Conservation (phyloP, 176 grass and related monocot genomes). For the Bolboschoenus planiculmis region DNA sequence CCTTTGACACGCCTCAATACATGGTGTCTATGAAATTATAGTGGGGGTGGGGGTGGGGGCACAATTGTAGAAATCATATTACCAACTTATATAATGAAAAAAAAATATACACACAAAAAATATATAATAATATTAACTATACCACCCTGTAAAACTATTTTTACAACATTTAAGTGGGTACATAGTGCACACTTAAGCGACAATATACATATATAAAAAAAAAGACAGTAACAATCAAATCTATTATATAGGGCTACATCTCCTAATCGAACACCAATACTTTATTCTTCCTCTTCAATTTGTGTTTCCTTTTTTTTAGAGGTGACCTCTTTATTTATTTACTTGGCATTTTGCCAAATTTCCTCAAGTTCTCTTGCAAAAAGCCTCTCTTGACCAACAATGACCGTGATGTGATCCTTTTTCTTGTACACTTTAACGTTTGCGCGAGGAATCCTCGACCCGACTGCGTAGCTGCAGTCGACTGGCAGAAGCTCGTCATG, state of each 20-base stretch:
- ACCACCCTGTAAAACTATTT: background rate
- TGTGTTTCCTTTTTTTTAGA: background rate
- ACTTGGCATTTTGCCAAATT: slow-evolving; percentile 46
- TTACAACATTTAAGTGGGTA: background rate
- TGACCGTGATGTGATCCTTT: slow-evolving; percentile 87
- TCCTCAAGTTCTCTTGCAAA: slow-evolving; percentile 88
- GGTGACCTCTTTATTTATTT: slow-evolving; percentile 14
- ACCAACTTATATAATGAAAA: too few species aligned
- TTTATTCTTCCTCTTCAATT: background rate
- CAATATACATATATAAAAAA: background rate
- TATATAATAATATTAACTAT: background rate
- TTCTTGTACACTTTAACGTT: slow-evolving; percentile 55
- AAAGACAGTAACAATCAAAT: background rate
- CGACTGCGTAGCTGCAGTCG: slow-evolving; percentile 53
- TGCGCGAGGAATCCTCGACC: slow-evolving; percentile 43
- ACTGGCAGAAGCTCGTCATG: slow-evolving; percentile 87
- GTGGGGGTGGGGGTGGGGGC: background rate
- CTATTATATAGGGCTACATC: background rate
- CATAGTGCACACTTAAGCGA: background rate
- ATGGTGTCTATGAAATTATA: background rate
- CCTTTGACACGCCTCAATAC: background rate
- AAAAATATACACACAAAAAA: background rate
- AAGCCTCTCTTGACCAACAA: slow-evolving; percentile 63
- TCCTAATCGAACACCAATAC: background rate
- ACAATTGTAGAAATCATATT: background rate